Conservation (phyloP, 306 rosid species). For the Cucurbita ficifolia region DNA sequence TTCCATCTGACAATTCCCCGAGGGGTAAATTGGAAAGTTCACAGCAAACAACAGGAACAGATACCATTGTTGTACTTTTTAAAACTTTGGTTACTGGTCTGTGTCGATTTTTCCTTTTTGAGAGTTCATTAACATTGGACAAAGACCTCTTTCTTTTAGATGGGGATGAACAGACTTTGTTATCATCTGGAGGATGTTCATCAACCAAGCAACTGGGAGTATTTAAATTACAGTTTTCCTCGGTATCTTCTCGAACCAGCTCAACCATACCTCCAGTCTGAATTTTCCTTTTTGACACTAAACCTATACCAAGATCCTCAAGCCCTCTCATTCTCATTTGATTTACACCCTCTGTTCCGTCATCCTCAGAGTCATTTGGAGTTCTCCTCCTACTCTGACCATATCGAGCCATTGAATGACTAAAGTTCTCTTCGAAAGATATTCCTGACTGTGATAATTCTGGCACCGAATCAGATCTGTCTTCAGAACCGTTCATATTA, state of each 20-base stretch:
- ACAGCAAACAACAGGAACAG: conserved; percentile 55
- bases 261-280: conserved; percentile 38
- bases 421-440: conserved; percentile 73
- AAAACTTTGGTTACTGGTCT: conserved; percentile 76
- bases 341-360: conserved; percentile 85
- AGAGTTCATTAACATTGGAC: conserved; percentile 43
- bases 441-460: conserved; percentile 85
- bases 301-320: conserved; percentile 67
- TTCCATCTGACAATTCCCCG: conserved; percentile 36
- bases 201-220: conserved; percentile 29
- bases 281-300: conserved; percentile 39
- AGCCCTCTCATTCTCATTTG: conserved; percentile 96
- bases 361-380: conserved; percentile 95
- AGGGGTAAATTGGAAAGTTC: conserved; percentile 46
- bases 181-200: conserved; percentile 49
- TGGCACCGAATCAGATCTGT: conserved; percentile 54
- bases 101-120: conserved; percentile 59
- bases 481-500: conserved; percentile 47
- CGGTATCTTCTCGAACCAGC: conserved; percentile 41
- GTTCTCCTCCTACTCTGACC: conserved; percentile 64
- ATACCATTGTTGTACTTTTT: conserved; percentile 77
- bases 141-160: conserved; percentile 72
- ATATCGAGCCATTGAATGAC: conserved; percentile 51
- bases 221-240: conserved; percentile 35
- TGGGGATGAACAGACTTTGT: conserved; percentile 26